A percentile compares a stretch with the other conserved stretches of the same genome.
Conservation (phyloP, 352 stramenopile species). For the Plasmopara muralis region DNA sequence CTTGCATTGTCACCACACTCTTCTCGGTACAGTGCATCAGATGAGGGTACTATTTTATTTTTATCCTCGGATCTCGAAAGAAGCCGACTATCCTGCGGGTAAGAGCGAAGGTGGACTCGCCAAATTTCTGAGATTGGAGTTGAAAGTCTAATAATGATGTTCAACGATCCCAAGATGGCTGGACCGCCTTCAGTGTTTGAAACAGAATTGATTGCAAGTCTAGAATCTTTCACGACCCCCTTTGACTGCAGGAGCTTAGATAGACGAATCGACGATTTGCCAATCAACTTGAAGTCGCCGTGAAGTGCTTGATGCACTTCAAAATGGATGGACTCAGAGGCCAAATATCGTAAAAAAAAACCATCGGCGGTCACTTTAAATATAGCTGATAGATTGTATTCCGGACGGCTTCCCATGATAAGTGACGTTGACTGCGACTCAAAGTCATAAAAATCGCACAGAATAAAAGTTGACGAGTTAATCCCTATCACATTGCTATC, state of each 20-base stretch:
- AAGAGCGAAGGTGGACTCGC: conserved; percentile 83
- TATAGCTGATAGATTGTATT: conserved; percentile 88
- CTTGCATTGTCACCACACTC: conserved; percentile 17
- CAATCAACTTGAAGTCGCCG: conserved; percentile 87
- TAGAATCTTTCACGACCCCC: conserved; percentile 62
- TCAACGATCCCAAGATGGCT: conserved; percentile 56
- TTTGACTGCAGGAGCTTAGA: conserved; percentile 64
- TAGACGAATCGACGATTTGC: conserved; percentile 56
- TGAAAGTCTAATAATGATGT: conserved; percentile 80
- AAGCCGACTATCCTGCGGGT: conserved; percentile 75
- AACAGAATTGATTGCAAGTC: conserved; percentile 38
- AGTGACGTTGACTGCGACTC: conserved; percentile 89
- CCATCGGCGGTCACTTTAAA: conserved; percentile 91
- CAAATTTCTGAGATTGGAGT: conserved; percentile 89
- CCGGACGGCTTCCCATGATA: conserved; percentile 65
- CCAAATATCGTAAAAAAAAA: conserved; percentile 89
- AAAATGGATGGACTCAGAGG: conserved; percentile 78
- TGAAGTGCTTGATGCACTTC: conserved; percentile 86
- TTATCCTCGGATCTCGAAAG: conserved; percentile 23
- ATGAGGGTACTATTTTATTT: background rate
- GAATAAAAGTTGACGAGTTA: conserved; percentile 84
- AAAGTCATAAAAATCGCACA: conserved; percentile 94
- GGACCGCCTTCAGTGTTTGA: conserved; percentile 16
- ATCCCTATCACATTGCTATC: conserved; percentile 54
- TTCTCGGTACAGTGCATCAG: conserved; percentile 15